Percentiles rank a stretch among this genome's conserved stretches.
Evolutionary conservation across 805 yeast genomes (phyloP).

Genomic region (Kazachstania taianensis): DNA sequence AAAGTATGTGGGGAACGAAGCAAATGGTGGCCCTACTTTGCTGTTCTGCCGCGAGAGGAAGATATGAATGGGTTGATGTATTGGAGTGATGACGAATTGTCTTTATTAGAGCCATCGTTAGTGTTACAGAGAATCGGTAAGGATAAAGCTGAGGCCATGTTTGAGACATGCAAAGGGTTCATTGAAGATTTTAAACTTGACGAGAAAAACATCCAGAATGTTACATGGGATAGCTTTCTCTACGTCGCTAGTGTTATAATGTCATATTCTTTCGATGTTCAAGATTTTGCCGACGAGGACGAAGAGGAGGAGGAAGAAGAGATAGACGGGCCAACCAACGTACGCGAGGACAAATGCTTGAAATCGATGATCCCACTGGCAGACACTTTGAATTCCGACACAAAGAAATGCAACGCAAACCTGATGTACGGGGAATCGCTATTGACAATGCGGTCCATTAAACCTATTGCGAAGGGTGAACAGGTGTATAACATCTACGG

Average conservation of each 20-base stretch:
- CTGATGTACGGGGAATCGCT: conserved; percentile 39
- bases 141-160: conserved; percentile 54
- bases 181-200: conserved; percentile 19
- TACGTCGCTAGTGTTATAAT: conserved; percentile 69
- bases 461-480: conserved; percentile 48
- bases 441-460: conserved; percentile 64
- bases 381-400: conserved; percentile 82
- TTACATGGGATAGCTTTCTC: conserved; percentile 51
- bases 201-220: conserved; percentile 23
- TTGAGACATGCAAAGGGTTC: conserved; percentile 27
- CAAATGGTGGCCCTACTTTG: conserved; percentile 62
- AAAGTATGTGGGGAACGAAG: conserved; percentile 36
- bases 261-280: conserved; percentile 88
- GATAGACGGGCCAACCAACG: conserved; percentile 10
- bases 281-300: conserved; percentile 28
- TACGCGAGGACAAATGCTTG: conserved; percentile 33
- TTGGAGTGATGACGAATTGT: conserved; percentile 60
- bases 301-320: conserved; percentile 31
- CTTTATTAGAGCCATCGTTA: conserved; percentile 54
- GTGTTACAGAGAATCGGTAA: conserved; percentile 64
- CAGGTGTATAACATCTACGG: conserved; percentile 88
- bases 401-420: conserved; percentile 65
- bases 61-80: conserved; percentile 62
- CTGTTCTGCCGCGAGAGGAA: conserved; percentile 48
- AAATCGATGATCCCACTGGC: conserved; percentile 93